Base-by-base conservation (phyloP, 164 flowering plant species). In the Annona cherimola region DNA sequence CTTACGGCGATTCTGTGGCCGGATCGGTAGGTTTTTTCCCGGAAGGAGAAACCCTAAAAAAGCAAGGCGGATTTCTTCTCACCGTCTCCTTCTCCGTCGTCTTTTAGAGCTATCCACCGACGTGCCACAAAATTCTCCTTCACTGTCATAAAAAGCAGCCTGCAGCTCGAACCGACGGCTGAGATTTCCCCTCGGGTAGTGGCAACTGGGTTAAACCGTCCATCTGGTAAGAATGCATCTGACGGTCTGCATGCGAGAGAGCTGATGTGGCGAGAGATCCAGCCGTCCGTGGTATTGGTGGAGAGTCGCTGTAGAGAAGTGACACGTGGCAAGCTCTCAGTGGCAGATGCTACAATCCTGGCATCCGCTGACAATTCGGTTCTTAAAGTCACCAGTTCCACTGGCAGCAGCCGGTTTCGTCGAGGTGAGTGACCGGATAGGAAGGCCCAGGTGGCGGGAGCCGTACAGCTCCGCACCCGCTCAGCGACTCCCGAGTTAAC, bases 51-150 rank as follows among this genome's bases (percentile, higher is more conserved):
- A 69, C 71, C 71, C 71, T 69, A 69, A 14, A 42, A 8, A 4
- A 2, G 45, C 19, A 42, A 18, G 62, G 16, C 35, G 3, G 35
- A 69, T 69, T 55, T 57, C 45, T 14, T 69, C 71, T 42, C 63
- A 4, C 7, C 63, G 8, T 55, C 63, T 41, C 18, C 71, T 40
- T 41, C 71, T 69, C 57, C 71, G 5, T 40, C 71, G 55, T 26
- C 20, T 42, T 68, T 41, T 45, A 26, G n/a, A 5, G 1, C 50
- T 42, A 43, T 44, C 9, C 2, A 4, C 3, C 50, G 12, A 57
- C n/a, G 57, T 69, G 61, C 14, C 71, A 16, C 46, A 57, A 69
- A 55, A 55, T 40, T 69, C 63, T 55, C 67, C 67, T 41, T 63
- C 67, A 63, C 26, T 61, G 63, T 54, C 63, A 61, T 20, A n/a